Evolutionary conservation across 306 rosid species (phyloP).

Genomic region (Gastrolobium villosum): DNA sequence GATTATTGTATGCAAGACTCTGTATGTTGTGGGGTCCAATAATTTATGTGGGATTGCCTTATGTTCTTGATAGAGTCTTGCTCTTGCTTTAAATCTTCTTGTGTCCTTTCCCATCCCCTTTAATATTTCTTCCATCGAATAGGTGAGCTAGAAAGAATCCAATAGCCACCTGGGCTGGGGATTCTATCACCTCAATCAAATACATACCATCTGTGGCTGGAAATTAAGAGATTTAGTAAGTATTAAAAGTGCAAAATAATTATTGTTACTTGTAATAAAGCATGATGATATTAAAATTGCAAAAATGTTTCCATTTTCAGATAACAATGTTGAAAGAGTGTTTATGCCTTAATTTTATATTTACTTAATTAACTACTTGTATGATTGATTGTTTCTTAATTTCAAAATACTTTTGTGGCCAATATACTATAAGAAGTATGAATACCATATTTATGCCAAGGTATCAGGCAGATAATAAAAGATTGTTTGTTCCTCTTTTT

Average conservation of each 20-base stretch:
- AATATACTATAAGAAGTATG: neutral
- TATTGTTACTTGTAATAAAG: neutral
- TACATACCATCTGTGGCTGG: conserved; percentile 80
- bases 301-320: conserved; percentile 13
- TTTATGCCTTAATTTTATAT: conserved; percentile 21
- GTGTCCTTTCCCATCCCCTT: conserved; percentile 93
- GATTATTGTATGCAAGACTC: too few species aligned
- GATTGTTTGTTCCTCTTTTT: neutral
- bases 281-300: neutral
- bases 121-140: conserved; percentile 86
- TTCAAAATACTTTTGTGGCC: neutral
- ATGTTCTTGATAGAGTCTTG: conserved; percentile 86
- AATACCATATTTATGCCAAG: conserved; percentile 76
- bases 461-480: conserved; percentile 90
- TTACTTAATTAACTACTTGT: neutral
- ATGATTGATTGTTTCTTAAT: neutral
- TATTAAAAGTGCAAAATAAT: neutral
- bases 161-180: conserved; percentile 93
- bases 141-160: conserved; percentile 99
- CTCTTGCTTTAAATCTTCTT: conserved; percentile 85
- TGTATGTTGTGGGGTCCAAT: too few species aligned
- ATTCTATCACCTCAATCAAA: conserved; percentile 85
- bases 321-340: neutral
- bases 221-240: conserved; percentile 13
- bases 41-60: too few species aligned